phyloP scores from a whole-genome alignment of 768 basidiomycete genomes.

The Cystofilobasidium capitatum region DNA sequence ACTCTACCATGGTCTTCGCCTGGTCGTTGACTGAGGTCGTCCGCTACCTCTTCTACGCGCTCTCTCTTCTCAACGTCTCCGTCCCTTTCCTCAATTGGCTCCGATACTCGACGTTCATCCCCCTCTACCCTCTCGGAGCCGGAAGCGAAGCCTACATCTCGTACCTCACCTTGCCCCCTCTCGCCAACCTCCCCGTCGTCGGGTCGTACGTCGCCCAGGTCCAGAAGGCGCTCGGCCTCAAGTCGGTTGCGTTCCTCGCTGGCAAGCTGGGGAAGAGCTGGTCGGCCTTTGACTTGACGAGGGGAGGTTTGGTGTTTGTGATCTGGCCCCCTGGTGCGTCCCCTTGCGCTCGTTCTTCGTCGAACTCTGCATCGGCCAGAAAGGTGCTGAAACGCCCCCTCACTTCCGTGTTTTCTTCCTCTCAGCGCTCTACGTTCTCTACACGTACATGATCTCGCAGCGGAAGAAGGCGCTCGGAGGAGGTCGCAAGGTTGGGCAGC shows the following conservation, averaged over 20 bases:
- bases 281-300: conserved; percentile 40
- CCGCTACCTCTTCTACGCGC: conserved; percentile 80
- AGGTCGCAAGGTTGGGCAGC: conserved; percentile 15
- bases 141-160: conserved; percentile 79
- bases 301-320: conserved; percentile 54
- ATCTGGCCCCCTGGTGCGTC: conserved; percentile 81
- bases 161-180: conserved; percentile 61
- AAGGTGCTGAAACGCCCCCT: background rate
- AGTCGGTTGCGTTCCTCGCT: conserved; percentile 15
- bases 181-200: conserved; percentile 26
- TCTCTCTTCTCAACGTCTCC: conserved; percentile 52
- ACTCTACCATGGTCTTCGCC: conserved; percentile 80
- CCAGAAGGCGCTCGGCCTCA: conserved; percentile 7
- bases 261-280: conserved; percentile 40
- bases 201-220: background rate
- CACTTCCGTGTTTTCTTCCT: background rate
- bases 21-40: conserved; percentile 89
- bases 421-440: conserved; percentile 51
- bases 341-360: background rate
- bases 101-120: conserved; percentile 86
- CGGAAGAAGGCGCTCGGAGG: conserved; percentile 49
- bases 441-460: conserved; percentile 54
- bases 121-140: conserved; percentile 90
- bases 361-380: conserved; percentile 4
- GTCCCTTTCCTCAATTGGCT: conserved; percentile 40